Percentiles rank a stretch among this genome's conserved stretches.
These are phyloP conservation scores for Gnomoniopsis smithogilvyi DNA, from an alignment of 2,329 filamentous ascomycete genomes.

Conservation along the genomic window DNA sequence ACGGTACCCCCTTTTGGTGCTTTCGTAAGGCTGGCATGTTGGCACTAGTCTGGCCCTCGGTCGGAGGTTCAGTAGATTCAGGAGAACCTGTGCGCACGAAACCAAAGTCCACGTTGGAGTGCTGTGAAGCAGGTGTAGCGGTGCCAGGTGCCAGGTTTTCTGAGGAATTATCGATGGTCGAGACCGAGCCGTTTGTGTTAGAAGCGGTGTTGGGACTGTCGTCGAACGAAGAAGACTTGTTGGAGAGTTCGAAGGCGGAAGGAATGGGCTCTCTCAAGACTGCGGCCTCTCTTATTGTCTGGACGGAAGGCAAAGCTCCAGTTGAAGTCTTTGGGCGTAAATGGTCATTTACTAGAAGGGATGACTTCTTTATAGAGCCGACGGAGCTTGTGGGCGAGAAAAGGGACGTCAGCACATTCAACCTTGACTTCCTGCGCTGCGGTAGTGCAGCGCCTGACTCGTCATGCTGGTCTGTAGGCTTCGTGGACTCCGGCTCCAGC, in stretches of 20 bases:
- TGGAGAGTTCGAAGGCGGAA: conserved; percentile 9
- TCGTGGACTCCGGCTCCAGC: neutral
- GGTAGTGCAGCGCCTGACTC: conserved; percentile 6
- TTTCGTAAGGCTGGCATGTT: conserved; percentile 15
- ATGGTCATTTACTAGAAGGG: neutral
- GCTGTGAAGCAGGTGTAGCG: conserved; percentile 14
- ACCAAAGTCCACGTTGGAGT: conserved; percentile 14
- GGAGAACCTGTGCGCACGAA: conserved; percentile 15
- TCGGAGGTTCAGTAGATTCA: conserved; percentile 3
- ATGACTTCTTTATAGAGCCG: neutral
- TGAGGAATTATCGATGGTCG: conserved; percentile 16
- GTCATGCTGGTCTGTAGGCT: neutral
- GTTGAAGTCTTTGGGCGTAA: conserved; percentile 15
- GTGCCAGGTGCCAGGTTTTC: conserved; percentile 4
- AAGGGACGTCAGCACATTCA: conserved; percentile 17
- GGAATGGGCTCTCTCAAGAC: conserved; percentile 2
- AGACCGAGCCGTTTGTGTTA: conserved; percentile 14
- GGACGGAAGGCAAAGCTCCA: conserved; percentile 3
- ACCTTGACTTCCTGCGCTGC: conserved; percentile 13
- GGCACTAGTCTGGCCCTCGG: neutral
- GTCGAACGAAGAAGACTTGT: conserved; percentile 6
- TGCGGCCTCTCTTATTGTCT: conserved; percentile 5
- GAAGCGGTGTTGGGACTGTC: conserved; percentile 13
- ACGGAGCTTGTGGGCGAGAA: conserved; percentile 15
- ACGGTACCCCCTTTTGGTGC: conserved; percentile 6